Evolutionary conservation across 345 rosid species (phyloP).

Genomic region (Hevea brasiliensis): DNA sequence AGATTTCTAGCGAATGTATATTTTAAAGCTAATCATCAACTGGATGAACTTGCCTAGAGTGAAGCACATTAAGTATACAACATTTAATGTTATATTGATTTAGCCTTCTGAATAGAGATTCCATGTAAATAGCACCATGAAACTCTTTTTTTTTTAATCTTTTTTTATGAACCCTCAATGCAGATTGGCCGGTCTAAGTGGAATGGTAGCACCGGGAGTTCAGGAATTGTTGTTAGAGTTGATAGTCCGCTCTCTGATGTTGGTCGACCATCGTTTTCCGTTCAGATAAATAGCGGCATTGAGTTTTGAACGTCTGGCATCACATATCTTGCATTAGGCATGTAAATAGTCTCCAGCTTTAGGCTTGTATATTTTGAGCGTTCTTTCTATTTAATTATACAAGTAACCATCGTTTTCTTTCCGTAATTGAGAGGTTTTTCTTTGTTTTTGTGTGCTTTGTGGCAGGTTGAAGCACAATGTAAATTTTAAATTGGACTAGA

Average conservation of each 20-base stretch:
- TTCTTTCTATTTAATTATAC: neutral
- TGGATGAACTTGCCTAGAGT: neutral
- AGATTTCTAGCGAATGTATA: neutral
- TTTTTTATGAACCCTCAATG: slow-evolving; percentile 16
- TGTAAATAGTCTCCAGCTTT: slow-evolving; percentile 39
- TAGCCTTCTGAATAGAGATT: neutral
- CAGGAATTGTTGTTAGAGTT: slow-evolving; percentile 72
- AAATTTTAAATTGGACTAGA: too few species aligned
- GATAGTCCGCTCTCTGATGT: slow-evolving; percentile 65
- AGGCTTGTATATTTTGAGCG: slow-evolving; percentile 25
- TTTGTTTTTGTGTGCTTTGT: too few species aligned
- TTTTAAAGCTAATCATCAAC: neutral
- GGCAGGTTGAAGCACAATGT: too few species aligned
- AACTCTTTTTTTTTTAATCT: neutral
- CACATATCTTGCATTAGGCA: slow-evolving; percentile 3
- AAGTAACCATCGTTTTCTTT: too few species aligned
- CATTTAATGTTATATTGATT: neutral
- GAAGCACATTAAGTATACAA: neutral
- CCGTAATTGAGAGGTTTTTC: too few species aligned
- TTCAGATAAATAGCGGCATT: slow-evolving; percentile 76
- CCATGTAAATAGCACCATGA: neutral
- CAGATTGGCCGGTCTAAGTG: slow-evolving; percentile 95
- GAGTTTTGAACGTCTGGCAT: slow-evolving; percentile 62
- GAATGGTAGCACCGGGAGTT: slow-evolving; percentile 82
- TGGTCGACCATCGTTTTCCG: slow-evolving; percentile 67